Base-by-base conservation (phyloP, 106 monocot genomes). In the Xerophyta viscosa region DNA sequence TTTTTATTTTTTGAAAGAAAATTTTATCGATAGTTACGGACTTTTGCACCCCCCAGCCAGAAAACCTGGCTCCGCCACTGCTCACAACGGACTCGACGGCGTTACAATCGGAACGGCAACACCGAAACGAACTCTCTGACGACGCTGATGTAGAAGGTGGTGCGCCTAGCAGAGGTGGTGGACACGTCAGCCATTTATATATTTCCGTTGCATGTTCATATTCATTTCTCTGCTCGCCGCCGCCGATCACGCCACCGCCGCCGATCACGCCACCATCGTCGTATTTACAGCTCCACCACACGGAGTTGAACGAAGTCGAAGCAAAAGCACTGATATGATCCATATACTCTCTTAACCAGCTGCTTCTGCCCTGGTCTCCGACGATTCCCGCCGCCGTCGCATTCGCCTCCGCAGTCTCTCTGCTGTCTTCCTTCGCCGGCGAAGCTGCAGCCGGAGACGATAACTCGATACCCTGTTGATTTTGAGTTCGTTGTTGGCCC, bases 271-370 rank as follows among this genome's bases (percentile, higher is more conserved):
- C 47, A 27, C 52, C 52, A 46, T 25, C 61, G 39, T 48, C 63
- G 36, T 23, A 69, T 2, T 79, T 65, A 46, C 57, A 56, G 60
- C 74, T 83, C 66, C 74, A 71, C 23, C 74, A 29, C 20, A 68
- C 36, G n/a, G 89, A 84, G 2, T 54, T 67, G 74, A 90, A 84
- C 0, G 91, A 77, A 4, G 86, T 76, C 11, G 90, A 80, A 1
- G 85, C 80, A 10, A 84, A 77, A 1, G 67, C 46, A 0, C 66
- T 66, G 29, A 83, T 41, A 15, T 79, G 33, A n/a, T 86, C 92
- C 41, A 82, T 39, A 61, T 76, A 86, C 19, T 79, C 86, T 70
- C 53, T 62, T 46, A 86, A 31, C 66, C 74, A 74, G 8, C 58
- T 31, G 23, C 66, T 50, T 20, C 72, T 51, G 24, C 71, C 33